These are phyloP conservation scores for Fusarium sp. DNA, from an alignment of 2,329 filamentous ascomycete species.

Conservation along the genomic window DNA sequence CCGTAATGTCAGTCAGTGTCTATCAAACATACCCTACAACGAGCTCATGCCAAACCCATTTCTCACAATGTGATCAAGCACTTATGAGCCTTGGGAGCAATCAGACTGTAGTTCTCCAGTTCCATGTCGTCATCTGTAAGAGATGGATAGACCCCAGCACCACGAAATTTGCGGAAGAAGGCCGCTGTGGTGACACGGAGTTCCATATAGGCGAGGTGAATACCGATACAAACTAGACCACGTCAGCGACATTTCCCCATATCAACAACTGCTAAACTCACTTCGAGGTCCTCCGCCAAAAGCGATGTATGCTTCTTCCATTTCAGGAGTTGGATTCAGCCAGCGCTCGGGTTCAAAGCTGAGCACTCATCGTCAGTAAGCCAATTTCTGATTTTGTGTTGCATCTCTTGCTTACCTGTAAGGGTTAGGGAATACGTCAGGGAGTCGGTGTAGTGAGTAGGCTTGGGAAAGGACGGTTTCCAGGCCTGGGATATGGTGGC, in stretches of 20 bases:
- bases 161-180: slow-evolving; percentile 2
- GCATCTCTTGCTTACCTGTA: too few species aligned
- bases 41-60: not conserved
- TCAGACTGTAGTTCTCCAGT: slow-evolving; percentile 3
- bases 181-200: not conserved
- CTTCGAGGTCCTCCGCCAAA: slow-evolving; percentile 1
- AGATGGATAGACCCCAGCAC: not conserved
- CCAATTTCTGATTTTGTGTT: too few species aligned
- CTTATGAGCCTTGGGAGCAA: slow-evolving; percentile 2
- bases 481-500: not conserved
- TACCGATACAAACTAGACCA: not conserved
- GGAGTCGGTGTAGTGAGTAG: not conserved
- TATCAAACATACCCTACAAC: too few species aligned
- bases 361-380: too few species aligned
- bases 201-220: slow-evolving; percentile 11
- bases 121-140: not conserved
- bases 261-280: not conserved
- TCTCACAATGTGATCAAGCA: not conserved
- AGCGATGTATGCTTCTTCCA: not conserved
- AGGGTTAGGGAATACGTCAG: too few species aligned
- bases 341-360: slow-evolving; percentile 10
- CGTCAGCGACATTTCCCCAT: not conserved
- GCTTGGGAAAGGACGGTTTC: slow-evolving; percentile 6
- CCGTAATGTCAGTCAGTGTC: too few species aligned
- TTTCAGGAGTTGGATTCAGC: not conserved